Percentiles rank a stretch among this genome's conserved stretches.
Conservation (phyloP, 805 yeast species). For the Sugiyamaella smithiae region DNA sequence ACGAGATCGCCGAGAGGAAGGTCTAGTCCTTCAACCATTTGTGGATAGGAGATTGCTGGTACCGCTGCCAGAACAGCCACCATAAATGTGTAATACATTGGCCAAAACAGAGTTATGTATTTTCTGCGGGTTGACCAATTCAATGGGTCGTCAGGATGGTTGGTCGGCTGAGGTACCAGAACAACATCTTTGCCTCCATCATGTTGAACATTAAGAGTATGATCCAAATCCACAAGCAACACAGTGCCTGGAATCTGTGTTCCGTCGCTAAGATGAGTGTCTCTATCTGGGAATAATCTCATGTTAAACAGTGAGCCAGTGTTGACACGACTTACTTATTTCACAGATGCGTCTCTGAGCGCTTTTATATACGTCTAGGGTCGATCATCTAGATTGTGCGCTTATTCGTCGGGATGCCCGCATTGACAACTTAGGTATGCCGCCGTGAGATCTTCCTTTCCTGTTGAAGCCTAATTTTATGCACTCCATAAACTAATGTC, state of each 20-base stretch:
- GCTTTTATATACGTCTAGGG: no score
- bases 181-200: slow-evolving; percentile 35
- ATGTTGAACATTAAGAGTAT: slow-evolving; percentile 10
- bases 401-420: not conserved
- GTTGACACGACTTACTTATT: no score
- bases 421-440: not conserved
- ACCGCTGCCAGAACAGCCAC: slow-evolving; percentile 13
- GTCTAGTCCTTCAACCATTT: slow-evolving; percentile 3
- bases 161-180: slow-evolving; percentile 62
- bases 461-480: not conserved
- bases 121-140: slow-evolving; percentile 45
- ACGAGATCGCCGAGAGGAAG: slow-evolving; percentile 7
- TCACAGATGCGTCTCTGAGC: no score
- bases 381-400: no score
- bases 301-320: not conserved
- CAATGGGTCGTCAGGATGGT: slow-evolving; percentile 62
- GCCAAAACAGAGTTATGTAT: slow-evolving; percentile 8
- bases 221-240: slow-evolving; percentile 11
- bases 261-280: slow-evolving; percentile 8
- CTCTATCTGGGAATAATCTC: slow-evolving; percentile 2
- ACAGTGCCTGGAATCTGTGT: slow-evolving; percentile 12
- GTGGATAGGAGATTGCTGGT: slow-evolving; percentile 11
- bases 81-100: slow-evolving; percentile 6
- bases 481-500: not conserved
- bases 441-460: not conserved